Conservation (phyloP, 306 rosid genomes). For the Cyclanthera cordifolia region DNA sequence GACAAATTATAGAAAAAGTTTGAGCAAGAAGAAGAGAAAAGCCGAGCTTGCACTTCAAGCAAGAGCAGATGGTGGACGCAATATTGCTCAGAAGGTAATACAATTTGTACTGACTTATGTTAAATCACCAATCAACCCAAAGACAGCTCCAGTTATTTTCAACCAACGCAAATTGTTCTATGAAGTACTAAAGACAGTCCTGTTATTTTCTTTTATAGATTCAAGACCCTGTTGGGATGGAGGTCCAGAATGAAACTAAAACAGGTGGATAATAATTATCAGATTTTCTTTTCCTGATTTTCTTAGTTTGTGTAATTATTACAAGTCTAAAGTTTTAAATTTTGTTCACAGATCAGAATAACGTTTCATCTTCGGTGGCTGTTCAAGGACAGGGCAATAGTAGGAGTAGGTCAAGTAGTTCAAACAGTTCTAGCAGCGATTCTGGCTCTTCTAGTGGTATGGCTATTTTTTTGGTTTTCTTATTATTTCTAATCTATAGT, state of each 20-base stretch:
- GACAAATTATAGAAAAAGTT: conserved; percentile 81
- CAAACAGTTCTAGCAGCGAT: conserved; percentile 92
- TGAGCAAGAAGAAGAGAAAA: conserved; percentile 84
- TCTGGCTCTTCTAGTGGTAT: conserved; percentile 96
- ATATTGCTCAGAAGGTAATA: conserved; percentile 37
- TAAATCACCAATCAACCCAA: too few relatives aligned
- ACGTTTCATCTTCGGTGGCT: conserved; percentile 35
- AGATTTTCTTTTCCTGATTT: conserved; percentile 3
- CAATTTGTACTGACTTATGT: not conserved
- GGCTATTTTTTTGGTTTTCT: not conserved
- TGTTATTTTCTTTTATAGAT: conserved; percentile 19
- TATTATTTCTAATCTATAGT: not conserved
- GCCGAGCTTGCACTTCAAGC: conserved; percentile 67
- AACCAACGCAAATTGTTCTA: too few relatives aligned
- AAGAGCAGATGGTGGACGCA: conserved; percentile 42
- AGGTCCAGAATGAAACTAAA: conserved; percentile 35
- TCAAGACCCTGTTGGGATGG: conserved; percentile 31
- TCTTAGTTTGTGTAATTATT: conserved; percentile 7
- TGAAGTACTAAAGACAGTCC: conserved; percentile 14
- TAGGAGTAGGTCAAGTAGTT: conserved; percentile 89
- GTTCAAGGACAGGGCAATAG: conserved; percentile 45
- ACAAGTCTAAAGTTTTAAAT: not conserved
- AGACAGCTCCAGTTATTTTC: too few relatives aligned
- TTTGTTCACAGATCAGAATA: conserved; percentile 39
- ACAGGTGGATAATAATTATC: conserved; percentile 32